These are phyloP conservation scores for Mycogone perniciosa DNA, from an alignment of 2,329 filamentous ascomycete species.

Conservation along the genomic window DNA sequence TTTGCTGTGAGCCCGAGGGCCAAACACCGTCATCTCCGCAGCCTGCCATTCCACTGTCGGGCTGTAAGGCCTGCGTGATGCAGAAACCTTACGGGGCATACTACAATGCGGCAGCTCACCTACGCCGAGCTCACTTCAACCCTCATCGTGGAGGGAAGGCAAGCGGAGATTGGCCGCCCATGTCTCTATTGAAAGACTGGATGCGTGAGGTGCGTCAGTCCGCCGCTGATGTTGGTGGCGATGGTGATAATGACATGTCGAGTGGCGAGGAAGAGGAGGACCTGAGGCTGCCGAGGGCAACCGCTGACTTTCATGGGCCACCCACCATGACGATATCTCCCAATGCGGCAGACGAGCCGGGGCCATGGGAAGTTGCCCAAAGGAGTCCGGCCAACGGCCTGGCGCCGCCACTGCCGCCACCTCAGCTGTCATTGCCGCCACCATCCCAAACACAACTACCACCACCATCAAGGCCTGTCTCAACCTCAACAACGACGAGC, in stretches of 20 bases:
- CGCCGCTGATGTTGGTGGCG: conserved; percentile 37
- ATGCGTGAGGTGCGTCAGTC: conserved; percentile 53
- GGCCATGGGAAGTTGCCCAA: conserved; percentile 4
- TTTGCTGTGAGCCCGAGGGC: conserved; percentile 46
- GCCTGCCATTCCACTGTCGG: conserved; percentile 46
- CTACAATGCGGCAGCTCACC: conserved; percentile 54
- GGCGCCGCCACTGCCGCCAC: conserved; percentile 1
- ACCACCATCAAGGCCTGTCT: neutral
- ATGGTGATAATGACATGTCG: conserved; percentile 24
- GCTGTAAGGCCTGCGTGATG: conserved; percentile 51
- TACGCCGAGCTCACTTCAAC: conserved; percentile 52
- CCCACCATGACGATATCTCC: conserved; percentile 8
- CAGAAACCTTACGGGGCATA: conserved; percentile 54
- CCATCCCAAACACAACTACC: conserved; percentile 1
- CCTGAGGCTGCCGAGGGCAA: conserved; percentile 17
- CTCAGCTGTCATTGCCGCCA: conserved; percentile 5
- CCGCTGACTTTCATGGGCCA: conserved; percentile 2
- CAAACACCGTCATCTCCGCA: conserved; percentile 32
- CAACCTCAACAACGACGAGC: neutral
- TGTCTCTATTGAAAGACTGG: conserved; percentile 53
- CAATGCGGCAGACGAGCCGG: conserved; percentile 3
- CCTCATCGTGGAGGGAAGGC: conserved; percentile 50
- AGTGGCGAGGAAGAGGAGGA: conserved; percentile 47
- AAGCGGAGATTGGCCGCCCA: conserved; percentile 53
- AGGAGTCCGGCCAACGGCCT: conserved; percentile 2